Base-by-base conservation (phyloP, 352 stramenopile genomes). In the Globisporangium apiculatum region DNA sequence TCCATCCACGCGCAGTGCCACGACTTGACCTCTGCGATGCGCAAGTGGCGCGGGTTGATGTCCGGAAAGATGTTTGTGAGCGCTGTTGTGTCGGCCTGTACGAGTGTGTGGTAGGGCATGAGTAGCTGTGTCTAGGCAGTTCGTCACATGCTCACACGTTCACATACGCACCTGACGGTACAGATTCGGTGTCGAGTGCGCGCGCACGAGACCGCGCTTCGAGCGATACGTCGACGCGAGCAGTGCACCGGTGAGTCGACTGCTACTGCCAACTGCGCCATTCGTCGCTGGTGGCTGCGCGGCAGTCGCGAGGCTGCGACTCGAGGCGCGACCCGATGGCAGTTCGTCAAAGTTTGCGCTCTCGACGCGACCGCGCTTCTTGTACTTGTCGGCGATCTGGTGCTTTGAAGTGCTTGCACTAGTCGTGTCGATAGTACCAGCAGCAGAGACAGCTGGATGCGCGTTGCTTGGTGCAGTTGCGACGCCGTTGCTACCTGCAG, bases 1-100 rank as follows among this genome's bases (percentile, higher is more conserved):
- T 86, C 50, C 79, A 91, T 89, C 84, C 82, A 94, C 14, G 57
- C 55, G 63, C 78, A 89, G n/a, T 79, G 45, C 84, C 84, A 94
- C 7, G 76, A 87, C n/a, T 78, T 81, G 0, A 94, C 82, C 62
- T 94, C 84, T 31, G 79, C 83, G 55, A 94, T 78, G n/a, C 84
- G 69, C 52, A 94, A 62, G 38, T 88, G 75, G n/a, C 81, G 73
- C 24, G 83, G 82, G 51, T 87, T 87, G 24, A 94, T 69, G 61
- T 94, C 84, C 0, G 80, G 80, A 49, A 94, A 94, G 15, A 94
- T 90, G 17, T 82, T 79, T 40, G 72, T 62, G 60, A 87, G 85
- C 43, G 78, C 64, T 24, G 73, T 53, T 36, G 86, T 67, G 17
- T 88, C 76, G 1, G 57, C 38, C 66, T 87, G 37, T 7, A 14